phyloP scores from a whole-genome alignment of 2,329 filamentous ascomycete genomes.

The Talaromyces sp. region DNA sequence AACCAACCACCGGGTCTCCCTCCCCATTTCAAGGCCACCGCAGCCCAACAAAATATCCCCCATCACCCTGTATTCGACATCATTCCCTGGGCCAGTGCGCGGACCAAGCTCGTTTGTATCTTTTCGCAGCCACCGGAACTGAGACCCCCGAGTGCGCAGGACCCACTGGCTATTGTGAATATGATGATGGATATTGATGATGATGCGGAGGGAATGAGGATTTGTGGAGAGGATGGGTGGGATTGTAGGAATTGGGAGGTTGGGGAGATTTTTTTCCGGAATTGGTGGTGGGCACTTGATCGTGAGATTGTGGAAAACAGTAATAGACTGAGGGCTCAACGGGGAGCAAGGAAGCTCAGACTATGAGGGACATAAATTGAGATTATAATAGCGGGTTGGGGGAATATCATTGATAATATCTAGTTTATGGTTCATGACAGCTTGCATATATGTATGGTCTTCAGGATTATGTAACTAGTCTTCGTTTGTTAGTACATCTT shows the following conservation, averaged over 20 bases:
- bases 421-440: too few species aligned
- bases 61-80: slow-evolving; percentile 58
- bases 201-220: slow-evolving; percentile 47
- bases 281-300: slow-evolving; percentile 61
- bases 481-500: too few species aligned
- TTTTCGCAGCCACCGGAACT: slow-evolving; percentile 46
- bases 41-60: slow-evolving; percentile 45
- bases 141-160: slow-evolving; percentile 46
- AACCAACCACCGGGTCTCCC: slow-evolving; percentile 36
- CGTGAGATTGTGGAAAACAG: slow-evolving; percentile 49
- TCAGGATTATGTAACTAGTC: too few species aligned
- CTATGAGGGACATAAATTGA: slow-evolving; percentile 6
- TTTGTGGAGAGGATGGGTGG: slow-evolving; percentile 50
- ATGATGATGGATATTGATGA: slow-evolving; percentile 55
- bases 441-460: too few species aligned
- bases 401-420: too few species aligned
- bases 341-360: slow-evolving; percentile 38
- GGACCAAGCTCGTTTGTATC: slow-evolving; percentile 51
- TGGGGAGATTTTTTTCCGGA: slow-evolving; percentile 54
- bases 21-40: slow-evolving; percentile 48
- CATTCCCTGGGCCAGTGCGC: slow-evolving; percentile 53
- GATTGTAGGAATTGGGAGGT: slow-evolving; percentile 53
- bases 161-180: slow-evolving; percentile 46
- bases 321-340: slow-evolving; percentile 44
- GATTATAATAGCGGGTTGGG: too few species aligned